These are phyloP conservation scores for Fraxinus anomala DNA, from an alignment of 257 asterid species.

Conservation along the genomic window DNA sequence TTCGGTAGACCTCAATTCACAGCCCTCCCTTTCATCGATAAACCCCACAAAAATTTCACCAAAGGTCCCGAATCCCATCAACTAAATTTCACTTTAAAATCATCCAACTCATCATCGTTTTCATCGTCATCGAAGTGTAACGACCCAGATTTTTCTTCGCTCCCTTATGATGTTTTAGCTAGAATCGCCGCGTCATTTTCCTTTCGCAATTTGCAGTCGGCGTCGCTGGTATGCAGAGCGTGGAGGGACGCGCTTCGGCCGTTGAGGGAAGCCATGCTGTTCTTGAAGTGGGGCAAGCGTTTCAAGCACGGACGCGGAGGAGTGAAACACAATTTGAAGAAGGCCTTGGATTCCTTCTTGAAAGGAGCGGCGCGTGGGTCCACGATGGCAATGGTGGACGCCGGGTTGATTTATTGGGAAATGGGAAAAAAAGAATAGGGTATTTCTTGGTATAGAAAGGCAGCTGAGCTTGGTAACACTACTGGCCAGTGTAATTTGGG, in stretches of 20 bases:
- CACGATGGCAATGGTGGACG: constrained; percentile 82
- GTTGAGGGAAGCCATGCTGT: constrained; percentile 65
- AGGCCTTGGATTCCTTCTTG: constrained; percentile 68
- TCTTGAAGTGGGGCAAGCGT: constrained; percentile 60
- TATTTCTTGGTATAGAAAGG: constrained; percentile 53
- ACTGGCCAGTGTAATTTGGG: constrained; percentile 85
- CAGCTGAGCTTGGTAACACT: constrained; percentile 75
- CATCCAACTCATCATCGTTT: constrained; percentile 22
- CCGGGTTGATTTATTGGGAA: constrained; percentile 79
- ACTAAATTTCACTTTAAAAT: constrained; percentile 16
- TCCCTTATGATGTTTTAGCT: constrained; percentile 60
- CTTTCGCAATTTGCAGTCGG: constrained; percentile 55
- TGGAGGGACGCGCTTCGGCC: constrained; percentile 89
- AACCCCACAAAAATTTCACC: neutral
- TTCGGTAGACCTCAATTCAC: constrained; percentile 43
- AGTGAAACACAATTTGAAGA: constrained; percentile 43
- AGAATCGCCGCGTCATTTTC: constrained; percentile 58
- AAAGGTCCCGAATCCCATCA: constrained; percentile 31
- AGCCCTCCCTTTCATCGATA: constrained; percentile 17
- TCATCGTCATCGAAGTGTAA: neutral
- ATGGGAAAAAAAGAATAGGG: constrained; percentile 62
- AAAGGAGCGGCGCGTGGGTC: constrained; percentile 91
- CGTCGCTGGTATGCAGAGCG: constrained; percentile 75
- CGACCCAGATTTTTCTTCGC: constrained; percentile 47
- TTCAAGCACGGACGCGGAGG: constrained; percentile 81